A percentile compares a stretch with the other conserved stretches of the same genome.
Conservation (phyloP, 495 filamentous ascomycete genomes). For the Tuber magnatum region DNA sequence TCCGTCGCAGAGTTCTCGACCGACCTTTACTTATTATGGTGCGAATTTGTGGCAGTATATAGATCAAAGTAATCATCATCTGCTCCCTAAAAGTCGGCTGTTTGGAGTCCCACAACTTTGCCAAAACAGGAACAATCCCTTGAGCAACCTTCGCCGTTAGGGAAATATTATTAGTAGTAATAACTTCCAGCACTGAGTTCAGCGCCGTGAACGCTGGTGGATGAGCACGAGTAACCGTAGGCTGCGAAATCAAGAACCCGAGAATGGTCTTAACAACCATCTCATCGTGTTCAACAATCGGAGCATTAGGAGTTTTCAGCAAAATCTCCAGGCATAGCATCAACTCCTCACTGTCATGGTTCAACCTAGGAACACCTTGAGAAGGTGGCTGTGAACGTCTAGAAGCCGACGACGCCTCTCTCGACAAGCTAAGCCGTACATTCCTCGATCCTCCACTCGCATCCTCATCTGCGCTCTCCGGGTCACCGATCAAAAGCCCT, state of each 20-base stretch:
- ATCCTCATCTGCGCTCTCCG: constrained; percentile 12
- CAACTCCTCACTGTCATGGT: constrained; percentile 50
- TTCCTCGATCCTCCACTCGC: constrained; percentile 32
- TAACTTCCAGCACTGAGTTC: constrained; percentile 60
- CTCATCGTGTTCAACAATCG: constrained; percentile 54
- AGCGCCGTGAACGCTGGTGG: constrained; percentile 66
- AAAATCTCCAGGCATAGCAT: constrained; percentile 60
- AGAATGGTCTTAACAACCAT: constrained; percentile 54
- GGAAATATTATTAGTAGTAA: constrained; percentile 59
- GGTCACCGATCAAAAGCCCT: constrained; percentile 37
- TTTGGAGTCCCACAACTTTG: constrained; percentile 65
- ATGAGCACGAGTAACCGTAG: constrained; percentile 55
- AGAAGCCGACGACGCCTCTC: constrained; percentile 38
- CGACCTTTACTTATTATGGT: constrained; percentile 39
- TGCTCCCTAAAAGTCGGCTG: constrained; percentile 52
- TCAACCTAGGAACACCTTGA: constrained; percentile 35
- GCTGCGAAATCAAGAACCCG: constrained; percentile 56
- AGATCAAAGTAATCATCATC: constrained; percentile 62
- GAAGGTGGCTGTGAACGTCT: constrained; percentile 40
- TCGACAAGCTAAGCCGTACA: constrained; percentile 33
- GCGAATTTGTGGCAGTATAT: constrained; percentile 56
- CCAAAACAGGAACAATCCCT: constrained; percentile 62
- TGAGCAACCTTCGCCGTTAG: constrained; percentile 54
- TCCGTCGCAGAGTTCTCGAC: constrained; percentile 25
- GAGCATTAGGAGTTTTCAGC: constrained; percentile 62